A percentile compares a stretch with the other conserved stretches of the same genome.
phyloP scores from a whole-genome alignment of 768 basidiomycete species.

The Leucosporidium creatinivorum region DNA sequence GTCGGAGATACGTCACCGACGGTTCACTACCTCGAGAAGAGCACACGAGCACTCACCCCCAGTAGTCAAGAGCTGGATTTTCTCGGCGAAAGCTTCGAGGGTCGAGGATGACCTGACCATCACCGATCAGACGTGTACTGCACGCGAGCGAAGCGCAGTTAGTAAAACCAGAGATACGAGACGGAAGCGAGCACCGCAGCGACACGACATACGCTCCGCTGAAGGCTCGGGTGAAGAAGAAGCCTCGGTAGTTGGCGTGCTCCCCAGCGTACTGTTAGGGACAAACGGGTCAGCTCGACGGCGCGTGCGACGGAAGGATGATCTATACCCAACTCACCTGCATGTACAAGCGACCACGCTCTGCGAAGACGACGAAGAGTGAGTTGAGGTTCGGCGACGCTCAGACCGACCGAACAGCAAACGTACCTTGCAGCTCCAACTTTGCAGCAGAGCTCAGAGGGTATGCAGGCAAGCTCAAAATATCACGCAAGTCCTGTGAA shows the following conservation, averaged over 20 bases:
- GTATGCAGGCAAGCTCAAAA: too few species aligned
- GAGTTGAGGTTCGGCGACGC: too few species aligned
- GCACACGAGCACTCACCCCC: not conserved
- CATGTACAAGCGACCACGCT: not conserved
- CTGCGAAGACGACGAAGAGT: not conserved
- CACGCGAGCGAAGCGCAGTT: too few species aligned
- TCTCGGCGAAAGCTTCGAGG: not conserved
- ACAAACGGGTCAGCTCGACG: too few species aligned
- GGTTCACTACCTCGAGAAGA: too few species aligned
- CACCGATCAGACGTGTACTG: not conserved
- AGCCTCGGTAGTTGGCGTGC: not conserved
- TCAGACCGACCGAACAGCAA: too few species aligned
- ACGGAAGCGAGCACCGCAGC: not conserved
- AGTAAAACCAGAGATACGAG: too few species aligned
- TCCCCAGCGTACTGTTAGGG: not conserved
- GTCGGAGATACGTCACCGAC: not conserved
- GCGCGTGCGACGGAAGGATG: too few species aligned
- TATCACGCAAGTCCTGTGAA: too few species aligned
- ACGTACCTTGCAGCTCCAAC: too few species aligned
- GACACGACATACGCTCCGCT: constrained; percentile 1
- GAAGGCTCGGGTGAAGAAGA: constrained; percentile 10
- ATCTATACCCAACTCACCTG: too few species aligned
- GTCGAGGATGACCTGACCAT: constrained; percentile 1
- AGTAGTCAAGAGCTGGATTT: constrained; percentile 3
- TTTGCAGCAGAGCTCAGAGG: too few species aligned